These are phyloP conservation scores for Caloboletus firmus DNA, from an alignment of 1,284 basidiomycete species.

Conservation along the genomic window DNA sequence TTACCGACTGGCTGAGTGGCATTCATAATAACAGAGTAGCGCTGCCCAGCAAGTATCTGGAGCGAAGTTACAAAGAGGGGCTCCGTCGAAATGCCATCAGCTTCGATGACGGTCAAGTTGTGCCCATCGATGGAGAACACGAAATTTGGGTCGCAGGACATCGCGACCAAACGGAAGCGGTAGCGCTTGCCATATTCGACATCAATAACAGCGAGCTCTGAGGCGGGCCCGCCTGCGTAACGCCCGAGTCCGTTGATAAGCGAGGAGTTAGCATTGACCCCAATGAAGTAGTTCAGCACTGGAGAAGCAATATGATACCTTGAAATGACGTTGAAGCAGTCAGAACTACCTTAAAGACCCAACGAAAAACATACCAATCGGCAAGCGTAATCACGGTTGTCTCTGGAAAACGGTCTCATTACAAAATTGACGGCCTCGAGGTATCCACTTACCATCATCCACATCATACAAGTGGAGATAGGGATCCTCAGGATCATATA, in stretches of 20 bases:
- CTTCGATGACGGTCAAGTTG: conserved; percentile 38
- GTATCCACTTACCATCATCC: conserved; percentile 34
- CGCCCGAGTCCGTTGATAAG: conserved; percentile 37
- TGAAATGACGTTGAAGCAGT: background rate
- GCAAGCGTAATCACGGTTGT: conserved; percentile 34
- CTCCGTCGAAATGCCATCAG: conserved; percentile 34
- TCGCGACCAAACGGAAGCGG: conserved; percentile 34
- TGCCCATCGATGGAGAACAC: conserved; percentile 37
- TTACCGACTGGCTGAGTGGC: conserved; percentile 28
- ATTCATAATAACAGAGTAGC: conserved; percentile 32
- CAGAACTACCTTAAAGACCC: background rate
- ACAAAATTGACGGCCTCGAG: background rate
- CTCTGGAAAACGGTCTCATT: conserved; percentile 16
- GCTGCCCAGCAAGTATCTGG: conserved; percentile 28
- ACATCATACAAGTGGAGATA: conserved; percentile 35
- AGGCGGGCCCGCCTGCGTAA: conserved; percentile 25
- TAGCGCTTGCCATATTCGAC: conserved; percentile 32
- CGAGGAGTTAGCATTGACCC: conserved; percentile 24
- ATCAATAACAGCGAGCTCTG: conserved; percentile 31
- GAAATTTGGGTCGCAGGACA: conserved; percentile 32
- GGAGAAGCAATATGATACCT: conserved; percentile 28
- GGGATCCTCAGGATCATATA: conserved; percentile 40
- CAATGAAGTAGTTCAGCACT: conserved; percentile 19
- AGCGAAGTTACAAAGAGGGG: conserved; percentile 34
- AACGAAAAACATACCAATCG: conserved; percentile 25